phyloP scores from a whole-genome alignment of 108 stramenopile species.

The Skeletonema menzelii region DNA sequence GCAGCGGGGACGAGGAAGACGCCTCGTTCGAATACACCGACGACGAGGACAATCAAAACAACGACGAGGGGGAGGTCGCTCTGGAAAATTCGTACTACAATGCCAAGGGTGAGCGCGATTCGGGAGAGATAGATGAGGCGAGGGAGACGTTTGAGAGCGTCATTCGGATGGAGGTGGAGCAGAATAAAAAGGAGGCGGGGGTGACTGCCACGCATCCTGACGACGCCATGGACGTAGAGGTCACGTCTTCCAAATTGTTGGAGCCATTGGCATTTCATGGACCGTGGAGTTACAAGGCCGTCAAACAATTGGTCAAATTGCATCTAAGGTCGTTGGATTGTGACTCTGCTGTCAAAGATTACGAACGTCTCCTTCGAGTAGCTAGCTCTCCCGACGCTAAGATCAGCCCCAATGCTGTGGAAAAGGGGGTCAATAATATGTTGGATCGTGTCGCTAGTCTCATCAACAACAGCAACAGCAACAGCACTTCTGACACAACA shows the following conservation, averaged over 20 bases:
- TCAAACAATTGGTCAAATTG: conserved; percentile 92
- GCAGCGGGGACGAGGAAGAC: conserved; percentile 64
- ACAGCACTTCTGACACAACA: not conserved
- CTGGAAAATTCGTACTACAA: conserved; percentile 93
- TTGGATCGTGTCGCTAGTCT: conserved; percentile 83
- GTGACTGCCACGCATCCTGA: too few relatives aligned
- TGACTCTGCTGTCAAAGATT: conserved; percentile 52
- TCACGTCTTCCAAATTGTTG: not conserved
- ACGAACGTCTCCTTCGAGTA: conserved; percentile 74
- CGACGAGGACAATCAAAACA: conserved; percentile 69
- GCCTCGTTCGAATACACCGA: conserved; percentile 89
- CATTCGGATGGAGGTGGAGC: conserved; percentile 50
- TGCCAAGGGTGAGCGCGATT: conserved; percentile 79
- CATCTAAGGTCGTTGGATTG: conserved; percentile 57
- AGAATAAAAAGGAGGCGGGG: conserved; percentile 23
- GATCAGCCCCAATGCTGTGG: conserved; percentile 85
- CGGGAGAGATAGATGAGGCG: conserved; percentile 59
- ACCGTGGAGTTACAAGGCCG: conserved; percentile 86
- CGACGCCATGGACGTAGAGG: conserved; percentile 18
- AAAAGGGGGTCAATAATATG: conserved; percentile 93
- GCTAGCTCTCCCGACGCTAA: conserved; percentile 54
- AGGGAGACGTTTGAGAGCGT: conserved; percentile 75
- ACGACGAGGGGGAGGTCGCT: conserved; percentile 72
- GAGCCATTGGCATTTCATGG: conserved; percentile 55
- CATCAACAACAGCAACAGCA: conserved; percentile 42